phyloP scores from a whole-genome alignment of 169 alveolate genomes.

The Cyclospora cayetanensis region DNA sequence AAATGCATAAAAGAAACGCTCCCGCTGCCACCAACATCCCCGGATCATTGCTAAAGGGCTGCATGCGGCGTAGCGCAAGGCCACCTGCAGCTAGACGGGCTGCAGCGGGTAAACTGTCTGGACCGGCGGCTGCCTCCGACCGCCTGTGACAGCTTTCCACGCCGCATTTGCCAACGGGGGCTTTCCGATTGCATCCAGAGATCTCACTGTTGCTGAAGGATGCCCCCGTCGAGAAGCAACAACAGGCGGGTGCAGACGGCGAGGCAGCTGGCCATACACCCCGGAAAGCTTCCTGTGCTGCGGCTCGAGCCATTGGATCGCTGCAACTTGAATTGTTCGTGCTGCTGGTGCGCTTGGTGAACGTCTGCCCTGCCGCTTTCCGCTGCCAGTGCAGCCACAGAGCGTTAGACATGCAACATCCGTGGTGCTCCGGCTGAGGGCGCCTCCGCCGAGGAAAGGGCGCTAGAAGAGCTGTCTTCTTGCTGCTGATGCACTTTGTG shows the following conservation, averaged over 20 bases:
- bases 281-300: background rate
- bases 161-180: background rate
- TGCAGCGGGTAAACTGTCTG: slow-evolving; percentile 19
- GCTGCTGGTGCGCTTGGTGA: background rate
- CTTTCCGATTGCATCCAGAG: background rate
- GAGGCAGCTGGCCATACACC: too few species aligned
- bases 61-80: slow-evolving; percentile 18
- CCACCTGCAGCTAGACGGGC: slow-evolving; percentile 43
- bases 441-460: too few species aligned
- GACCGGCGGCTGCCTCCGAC: slow-evolving; percentile 1
- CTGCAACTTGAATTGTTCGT: too few species aligned
- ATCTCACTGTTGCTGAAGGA: background rate
- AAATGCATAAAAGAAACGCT: background rate
- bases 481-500: background rate
- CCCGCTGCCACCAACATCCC: slow-evolving; percentile 43
- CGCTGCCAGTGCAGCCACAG: background rate
- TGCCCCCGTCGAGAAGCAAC: background rate
- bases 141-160: background rate
- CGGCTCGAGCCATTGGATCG: background rate
- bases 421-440: too few species aligned
- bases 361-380: background rate
- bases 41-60: slow-evolving; percentile 5
- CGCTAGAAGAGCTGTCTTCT: too few species aligned
- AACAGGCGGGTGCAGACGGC: too few species aligned
- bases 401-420: background rate